phyloP scores from a whole-genome alignment of 148 eudicot genomes.

The Chenopodium formosanum region DNA sequence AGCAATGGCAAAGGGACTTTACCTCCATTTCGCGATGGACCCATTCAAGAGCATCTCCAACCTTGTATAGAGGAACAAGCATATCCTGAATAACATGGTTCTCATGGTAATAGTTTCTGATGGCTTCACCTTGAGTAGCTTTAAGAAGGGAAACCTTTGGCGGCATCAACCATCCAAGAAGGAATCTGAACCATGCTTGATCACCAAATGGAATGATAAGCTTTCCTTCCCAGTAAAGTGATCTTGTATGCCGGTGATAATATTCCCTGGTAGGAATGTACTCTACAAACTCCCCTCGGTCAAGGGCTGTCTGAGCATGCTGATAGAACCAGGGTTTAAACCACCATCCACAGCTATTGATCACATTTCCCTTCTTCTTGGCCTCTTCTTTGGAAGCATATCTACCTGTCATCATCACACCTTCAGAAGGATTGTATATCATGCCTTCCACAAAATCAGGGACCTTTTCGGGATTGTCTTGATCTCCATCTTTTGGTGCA shows the following conservation, averaged over 20 bases:
- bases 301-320: slow-evolving; percentile 68
- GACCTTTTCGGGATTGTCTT: slow-evolving; percentile 75
- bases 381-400: slow-evolving; percentile 83
- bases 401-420: slow-evolving; percentile 70
- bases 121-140: slow-evolving; percentile 95
- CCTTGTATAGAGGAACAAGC: slow-evolving; percentile 95
- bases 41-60: slow-evolving; percentile 85
- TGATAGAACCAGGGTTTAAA: slow-evolving; percentile 94
- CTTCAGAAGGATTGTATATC: slow-evolving; percentile 64
- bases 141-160: slow-evolving; percentile 91
- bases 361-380: slow-evolving; percentile 67
- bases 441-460: slow-evolving; percentile 81
- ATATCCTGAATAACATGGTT: slow-evolving; percentile 92
- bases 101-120: slow-evolving; percentile 89
- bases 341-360: slow-evolving; percentile 80
- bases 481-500: slow-evolving; percentile 77
- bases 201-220: slow-evolving; percentile 88
- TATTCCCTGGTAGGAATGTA: slow-evolving; percentile 92
- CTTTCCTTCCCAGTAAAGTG: slow-evolving; percentile 94
- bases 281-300: slow-evolving; percentile 78
- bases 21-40: slow-evolving; percentile 96
- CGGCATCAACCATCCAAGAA: slow-evolving; percentile 91
- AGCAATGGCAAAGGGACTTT: slow-evolving; percentile 18
- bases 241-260: slow-evolving; percentile 90
- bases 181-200: slow-evolving; percentile 82